Base-by-base conservation (phyloP, 106 monocot genomes). In the Allium fistulosum region DNA sequence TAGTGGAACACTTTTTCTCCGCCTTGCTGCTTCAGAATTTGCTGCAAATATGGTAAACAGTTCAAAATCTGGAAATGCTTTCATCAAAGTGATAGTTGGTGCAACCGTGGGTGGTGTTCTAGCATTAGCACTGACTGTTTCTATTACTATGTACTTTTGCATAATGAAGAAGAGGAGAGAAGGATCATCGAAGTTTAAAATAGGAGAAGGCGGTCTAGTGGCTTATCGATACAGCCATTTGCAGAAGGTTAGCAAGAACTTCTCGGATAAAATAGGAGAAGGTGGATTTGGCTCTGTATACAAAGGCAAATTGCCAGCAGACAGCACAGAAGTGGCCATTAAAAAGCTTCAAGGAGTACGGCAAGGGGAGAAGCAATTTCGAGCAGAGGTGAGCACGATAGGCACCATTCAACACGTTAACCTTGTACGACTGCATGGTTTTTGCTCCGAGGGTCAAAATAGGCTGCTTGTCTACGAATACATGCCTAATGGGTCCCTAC, bases 381-480 rank as follows among this genome's bases (percentile, higher is more conserved):
- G 53, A 12, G 15, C 13, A 3, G 53, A 55, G 15, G 53, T 55
- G 53, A 55, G 53, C 59, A 59, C 59, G 17, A 59, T 59, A 2
- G 59, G 59, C 59, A 16, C 17, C 17, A 59, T 59, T 59, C 59
- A 59, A 15, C 59, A 16, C 59, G 17, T 59, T 12, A 59, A 59
- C 16, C 8, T 59, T 8, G 59, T 59, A 8, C 59, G 59, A 9
- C 59, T 59, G 2, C 17, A 17, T 17, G 59, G 59, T 0, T 59
- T 59, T 17, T 59, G 59, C 16, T 59, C 59, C 10, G 59, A 59
- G 59, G 59, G 59, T 17, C 8, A 15, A 17, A 59, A 17, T 6
- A 59, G 66, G 17, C 51, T 51, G 10, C 51, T 67, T 8, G 57
- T 69, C 57, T 69, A 69, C 11, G 69, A 69, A 26, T 69, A 28